Base-by-base conservation (phyloP, 805 yeast genomes). In the Yamadazyma kitorensis region DNA sequence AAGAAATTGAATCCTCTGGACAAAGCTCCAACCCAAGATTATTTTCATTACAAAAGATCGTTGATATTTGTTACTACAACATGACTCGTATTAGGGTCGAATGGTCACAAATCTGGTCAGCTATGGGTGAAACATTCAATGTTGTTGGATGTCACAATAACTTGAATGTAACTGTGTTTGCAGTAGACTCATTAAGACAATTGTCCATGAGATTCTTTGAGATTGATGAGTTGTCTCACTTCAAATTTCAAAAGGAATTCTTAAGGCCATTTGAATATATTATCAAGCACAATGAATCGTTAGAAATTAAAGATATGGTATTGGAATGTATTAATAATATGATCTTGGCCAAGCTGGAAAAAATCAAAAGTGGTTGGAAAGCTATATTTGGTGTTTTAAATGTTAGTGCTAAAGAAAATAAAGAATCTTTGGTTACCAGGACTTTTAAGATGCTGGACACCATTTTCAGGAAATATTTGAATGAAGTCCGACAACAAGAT, bases 21-120 rank as follows among this genome's bases (percentile, higher is more conserved):
- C 79, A 78, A 51, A 80, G 89, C 27, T 68, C 74, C 5, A 79
- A 86, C 41, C 98, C 98, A 24, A 72, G 98, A 55, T 82, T 87
- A 61, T 94, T 86, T 54, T 86, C 98, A 0, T 64, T 93, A 43
- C 98, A 88, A 54, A 93, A 93, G 55, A 85, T 93, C 72, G 95
- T 93, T 33, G 98, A 94, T 60, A 95, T 93, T 27, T 91, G 97
- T 61, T 91, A 93, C 59, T 93, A 94, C 67, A 94, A 94, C 57
- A 93, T 93, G 97, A 80, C 80, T 32, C 84, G 98, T 67, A 89
- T 93, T 49, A 78, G 96, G 57, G 80, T 93, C 41, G 96, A 94
- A 61, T 93, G 98, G 97, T 78, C 95, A 5, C 91, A 86, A 35
- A 70, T 93, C 39, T 93, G 99, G 99, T 76, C 84, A 11, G 83